A percentile compares a stretch with the other conserved stretches of the same genome.
Evolutionary conservation across 495 filamentous ascomycete species (phyloP).

Genomic region (Podospora anserina): DNA sequence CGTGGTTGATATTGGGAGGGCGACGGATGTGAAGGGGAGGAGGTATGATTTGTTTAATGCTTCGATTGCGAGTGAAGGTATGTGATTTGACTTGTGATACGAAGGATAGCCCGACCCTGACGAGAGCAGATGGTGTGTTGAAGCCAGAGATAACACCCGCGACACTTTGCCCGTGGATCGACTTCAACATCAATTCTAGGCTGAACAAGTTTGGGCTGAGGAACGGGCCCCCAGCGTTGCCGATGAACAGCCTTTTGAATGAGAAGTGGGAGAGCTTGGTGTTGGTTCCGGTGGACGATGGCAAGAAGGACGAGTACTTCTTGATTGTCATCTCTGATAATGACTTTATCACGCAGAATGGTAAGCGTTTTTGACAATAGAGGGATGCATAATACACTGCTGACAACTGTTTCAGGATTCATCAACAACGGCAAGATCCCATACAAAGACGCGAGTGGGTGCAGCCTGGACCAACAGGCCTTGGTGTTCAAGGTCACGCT

Average conservation of each 20-base stretch:
- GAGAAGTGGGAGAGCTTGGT: constrained; percentile 82
- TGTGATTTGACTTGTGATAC: background rate
- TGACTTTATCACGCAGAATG: constrained; percentile 78
- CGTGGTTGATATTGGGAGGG: constrained; percentile 61
- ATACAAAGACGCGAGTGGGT: constrained; percentile 63
- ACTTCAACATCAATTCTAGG: constrained; percentile 69
- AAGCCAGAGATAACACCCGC: constrained; percentile 56
- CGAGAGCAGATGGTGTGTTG: constrained; percentile 1
- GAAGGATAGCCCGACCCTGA: background rate
- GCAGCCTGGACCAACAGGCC: constrained; percentile 63
- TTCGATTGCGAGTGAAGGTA: constrained; percentile 15
- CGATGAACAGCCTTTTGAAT: constrained; percentile 47
- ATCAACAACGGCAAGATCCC: constrained; percentile 60
- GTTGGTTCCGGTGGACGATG: constrained; percentile 58
- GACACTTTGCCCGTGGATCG: constrained; percentile 65
- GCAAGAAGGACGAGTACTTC: constrained; percentile 57
- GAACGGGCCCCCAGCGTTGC: constrained; percentile 9
- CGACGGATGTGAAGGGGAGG: constrained; percentile 63
- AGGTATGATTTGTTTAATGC: constrained; percentile 48
- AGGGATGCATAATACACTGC: background rate
- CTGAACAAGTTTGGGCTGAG: constrained; percentile 54
- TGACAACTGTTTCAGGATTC: constrained; percentile 40
- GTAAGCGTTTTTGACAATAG: constrained; percentile 34
- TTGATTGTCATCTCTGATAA: constrained; percentile 71
- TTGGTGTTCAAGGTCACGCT: constrained; percentile 69